phyloP scores from a whole-genome alignment of 805 yeast species.

The Hyphopichia homilentoma region DNA sequence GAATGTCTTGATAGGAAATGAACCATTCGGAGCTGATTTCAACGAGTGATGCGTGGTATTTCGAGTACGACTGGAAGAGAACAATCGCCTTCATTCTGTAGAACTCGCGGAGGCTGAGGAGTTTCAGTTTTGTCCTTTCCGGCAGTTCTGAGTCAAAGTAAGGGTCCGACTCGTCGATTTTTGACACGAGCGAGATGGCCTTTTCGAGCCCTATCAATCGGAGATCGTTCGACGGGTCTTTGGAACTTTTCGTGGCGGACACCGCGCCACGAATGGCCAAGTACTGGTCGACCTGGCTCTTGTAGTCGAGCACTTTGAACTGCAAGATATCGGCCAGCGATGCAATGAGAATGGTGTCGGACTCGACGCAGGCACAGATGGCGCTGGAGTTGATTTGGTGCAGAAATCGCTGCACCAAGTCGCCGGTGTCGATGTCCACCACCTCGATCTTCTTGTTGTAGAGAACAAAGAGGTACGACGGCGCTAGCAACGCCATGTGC shows the following conservation, averaged over 20 bases:
- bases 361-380: slow-evolving; percentile 13
- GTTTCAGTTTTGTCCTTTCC: slow-evolving; percentile 23
- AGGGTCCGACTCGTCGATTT: slow-evolving; percentile 19
- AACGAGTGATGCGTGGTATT: slow-evolving; percentile 36
- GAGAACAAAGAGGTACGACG: slow-evolving; percentile 29
- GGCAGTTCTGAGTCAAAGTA: slow-evolving; percentile 17
- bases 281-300: slow-evolving; percentile 36
- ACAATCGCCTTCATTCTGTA: slow-evolving; percentile 28
- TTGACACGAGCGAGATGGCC: slow-evolving; percentile 27
- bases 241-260: slow-evolving; percentile 15
- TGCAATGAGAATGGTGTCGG: slow-evolving; percentile 14
- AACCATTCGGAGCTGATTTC: slow-evolving; percentile 41
- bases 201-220: slow-evolving; percentile 29
- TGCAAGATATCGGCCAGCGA: slow-evolving; percentile 29
- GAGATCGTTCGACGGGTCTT: slow-evolving; percentile 26
- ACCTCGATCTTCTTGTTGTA: slow-evolving; percentile 32
- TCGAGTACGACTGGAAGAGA: slow-evolving; percentile 29
- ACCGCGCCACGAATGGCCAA: slow-evolving; percentile 17
- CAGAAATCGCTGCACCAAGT: slow-evolving; percentile 28
- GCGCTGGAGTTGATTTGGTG: slow-evolving; percentile 27
- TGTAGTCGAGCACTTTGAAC: slow-evolving; percentile 23
- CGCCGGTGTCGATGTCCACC: slow-evolving; percentile 32
- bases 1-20: slow-evolving; percentile 29
- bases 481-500: slow-evolving; percentile 22
- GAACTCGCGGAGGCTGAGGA: slow-evolving; percentile 31